Evolutionary conservation across 495 filamentous ascomycete species (phyloP).

Genomic region (Annulohypoxylon maeteangense): DNA sequence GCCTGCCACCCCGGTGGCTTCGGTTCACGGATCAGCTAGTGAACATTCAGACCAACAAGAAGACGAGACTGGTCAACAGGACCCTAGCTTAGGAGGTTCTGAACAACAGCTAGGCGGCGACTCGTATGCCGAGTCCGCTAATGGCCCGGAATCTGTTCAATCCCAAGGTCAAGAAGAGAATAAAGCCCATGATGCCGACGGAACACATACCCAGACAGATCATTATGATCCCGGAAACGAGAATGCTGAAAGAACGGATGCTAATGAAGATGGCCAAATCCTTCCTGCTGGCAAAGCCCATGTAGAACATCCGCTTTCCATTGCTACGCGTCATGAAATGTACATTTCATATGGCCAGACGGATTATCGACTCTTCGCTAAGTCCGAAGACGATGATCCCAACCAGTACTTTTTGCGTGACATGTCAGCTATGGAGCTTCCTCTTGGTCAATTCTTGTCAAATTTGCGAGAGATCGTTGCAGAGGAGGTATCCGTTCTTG

Average conservation of each 20-base stretch:
- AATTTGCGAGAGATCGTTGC: conserved; percentile 73
- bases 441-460: conserved; percentile 68
- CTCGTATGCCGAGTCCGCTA: conserved; percentile 48
- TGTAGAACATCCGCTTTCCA: conserved; percentile 38
- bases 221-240: background rate
- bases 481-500: conserved; percentile 71
- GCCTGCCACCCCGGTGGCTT: background rate
- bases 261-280: conserved; percentile 18
- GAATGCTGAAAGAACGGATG: background rate
- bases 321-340: conserved; percentile 41
- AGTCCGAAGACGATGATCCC: conserved; percentile 68
- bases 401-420: conserved; percentile 81
- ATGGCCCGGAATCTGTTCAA: conserved; percentile 39
- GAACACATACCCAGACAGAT: conserved; percentile 13
- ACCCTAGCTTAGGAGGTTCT: conserved; percentile 48
- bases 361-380: conserved; percentile 78
- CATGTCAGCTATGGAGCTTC: conserved; percentile 65
- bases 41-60: conserved; percentile 13
- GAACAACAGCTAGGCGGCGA: conserved; percentile 57
- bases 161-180: conserved; percentile 31
- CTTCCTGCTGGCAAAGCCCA: background rate
- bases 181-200: conserved; percentile 20
- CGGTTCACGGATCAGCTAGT: background rate
- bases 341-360: conserved; percentile 70
- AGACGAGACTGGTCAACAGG: conserved; percentile 1